Evolutionary conservation across 2,329 filamentous ascomycete genomes (phyloP), one percentile per base, ranked within the genome.

Genomic region (Phyllosticta capitalensis): DNA sequence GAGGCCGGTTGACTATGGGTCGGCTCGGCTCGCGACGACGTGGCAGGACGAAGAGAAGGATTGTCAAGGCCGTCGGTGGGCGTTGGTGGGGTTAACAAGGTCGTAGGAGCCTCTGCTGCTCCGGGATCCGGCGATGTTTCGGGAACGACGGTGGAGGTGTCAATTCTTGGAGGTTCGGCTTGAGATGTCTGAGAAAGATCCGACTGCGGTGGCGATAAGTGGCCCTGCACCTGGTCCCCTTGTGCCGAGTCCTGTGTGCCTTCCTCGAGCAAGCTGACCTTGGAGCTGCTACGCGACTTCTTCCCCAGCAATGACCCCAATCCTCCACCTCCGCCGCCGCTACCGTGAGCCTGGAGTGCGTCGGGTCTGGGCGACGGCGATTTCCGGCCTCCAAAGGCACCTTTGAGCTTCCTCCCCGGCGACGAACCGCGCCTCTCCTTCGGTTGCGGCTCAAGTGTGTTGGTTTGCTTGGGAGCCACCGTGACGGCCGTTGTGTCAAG

Each of bases 381-480:
- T 53, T 67, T 66, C 55, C 66, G 65, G 9, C 65, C 66, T 61
- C 76, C 82, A 67, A 94, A 90, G 12, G 86, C 87, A 68, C 86
- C 85, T 70, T 83, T 87, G 62, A 92, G 77, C 67, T 85, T 89
- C 67, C 84, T 83, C 56, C 82, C 84, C 10, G 88, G 87, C 9
- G 90, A 92, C 20, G 82, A 79, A 22, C 84, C 84, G 61, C 87
- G 82, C 65, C 81, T 81, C 63, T 76, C 66, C 38, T 63, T 55
- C 17, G 67, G 9, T 54, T 57, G 61, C 57, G 67, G 57, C 50
- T 68, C 61, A 61, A 70, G 64, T 56, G 71, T 72, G 54, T 66
- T 68, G 50, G 72, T 63, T 68, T 71, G 63, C 55, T 64, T 63
- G 53, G 68, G 68, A 48, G 66, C 63, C 63, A 68, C 65, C 24